Percentiles rank a stretch among this genome's conserved stretches.
These are phyloP conservation scores for Cladochytrium replicatum DNA, from an alignment of 192 early-diverging fungal genomes.

Conservation along the genomic window DNA sequence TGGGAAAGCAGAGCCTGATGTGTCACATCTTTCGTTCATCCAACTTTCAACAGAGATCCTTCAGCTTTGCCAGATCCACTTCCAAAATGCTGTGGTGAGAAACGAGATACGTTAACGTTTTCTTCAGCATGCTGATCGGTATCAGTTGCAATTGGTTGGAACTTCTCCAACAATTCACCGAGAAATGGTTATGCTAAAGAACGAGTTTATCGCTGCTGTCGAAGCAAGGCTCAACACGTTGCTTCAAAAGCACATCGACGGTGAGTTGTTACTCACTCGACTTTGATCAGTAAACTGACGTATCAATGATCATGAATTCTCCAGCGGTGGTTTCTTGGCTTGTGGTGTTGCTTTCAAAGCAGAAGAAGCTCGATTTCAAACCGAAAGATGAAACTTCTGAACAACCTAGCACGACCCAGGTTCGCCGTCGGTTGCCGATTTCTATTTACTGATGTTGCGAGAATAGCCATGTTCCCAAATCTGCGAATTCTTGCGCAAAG, in stretches of 20 bases:
- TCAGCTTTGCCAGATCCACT: constrained; percentile 72
- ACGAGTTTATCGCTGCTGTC: constrained; percentile 72
- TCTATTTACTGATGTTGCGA: background rate
- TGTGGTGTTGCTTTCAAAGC: constrained; percentile 52
- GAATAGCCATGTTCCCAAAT: constrained; percentile 67
- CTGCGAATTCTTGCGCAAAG: constrained; percentile 62
- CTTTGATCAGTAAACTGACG: too few species aligned
- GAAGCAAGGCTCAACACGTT: constrained; percentile 75
- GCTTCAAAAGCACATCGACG: constrained; percentile 60
- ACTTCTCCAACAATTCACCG: constrained; percentile 68
- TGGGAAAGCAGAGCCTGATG: constrained; percentile 53
- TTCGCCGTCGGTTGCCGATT: constrained; percentile 5
- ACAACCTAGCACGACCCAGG: constrained; percentile 14
- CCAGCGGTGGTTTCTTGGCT: constrained; percentile 64
- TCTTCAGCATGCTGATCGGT: background rate
- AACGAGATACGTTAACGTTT: constrained; percentile 5
- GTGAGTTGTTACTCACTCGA: constrained; percentile 20
- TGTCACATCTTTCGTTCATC: constrained; percentile 50
- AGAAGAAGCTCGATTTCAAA: constrained; percentile 83
- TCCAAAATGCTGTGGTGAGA: constrained; percentile 60
- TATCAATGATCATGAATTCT: background rate
- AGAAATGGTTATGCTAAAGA: constrained; percentile 78
- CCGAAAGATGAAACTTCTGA: constrained; percentile 80
- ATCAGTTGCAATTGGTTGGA: constrained; percentile 55
- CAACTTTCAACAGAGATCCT: constrained; percentile 58